A percentile compares a stretch with the other conserved stretches of the same genome.
phyloP scores from a whole-genome alignment of 768 basidiomycete genomes.

The Pseudohyphozyma bogoriensis region DNA sequence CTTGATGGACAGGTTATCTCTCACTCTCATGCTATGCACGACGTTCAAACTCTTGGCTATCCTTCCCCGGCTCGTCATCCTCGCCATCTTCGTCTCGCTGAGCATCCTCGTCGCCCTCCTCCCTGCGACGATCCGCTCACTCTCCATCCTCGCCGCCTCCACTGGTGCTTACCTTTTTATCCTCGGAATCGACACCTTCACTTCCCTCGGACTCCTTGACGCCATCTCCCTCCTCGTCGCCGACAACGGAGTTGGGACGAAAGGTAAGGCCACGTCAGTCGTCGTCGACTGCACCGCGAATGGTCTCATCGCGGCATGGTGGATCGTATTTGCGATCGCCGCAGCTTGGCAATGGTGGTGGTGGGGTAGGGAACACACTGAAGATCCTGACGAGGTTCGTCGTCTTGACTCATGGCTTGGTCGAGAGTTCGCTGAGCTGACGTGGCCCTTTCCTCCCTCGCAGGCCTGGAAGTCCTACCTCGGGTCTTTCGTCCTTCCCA shows the following conservation, averaged over 20 bases:
- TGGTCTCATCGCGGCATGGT: conserved; percentile 14
- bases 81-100: not conserved
- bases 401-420: not conserved
- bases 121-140: not conserved
- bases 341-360: conserved; percentile 8
- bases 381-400: conserved; percentile 17
- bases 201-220: conserved; percentile 9
- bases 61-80: conserved; percentile 7
- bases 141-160: not conserved
- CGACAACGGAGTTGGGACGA: not conserved
- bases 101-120: not conserved
- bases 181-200: conserved; percentile 13
- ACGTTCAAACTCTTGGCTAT: not conserved
- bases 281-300: conserved; percentile 4
- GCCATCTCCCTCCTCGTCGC: conserved; percentile 4
- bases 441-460: no score
- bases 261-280: not conserved
- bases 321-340: not conserved
- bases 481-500: not conserved
- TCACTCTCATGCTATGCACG: conserved; percentile 9
- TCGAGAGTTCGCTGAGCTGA: not conserved
- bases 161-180: conserved; percentile 9
- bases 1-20: not conserved
- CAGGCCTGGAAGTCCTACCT: conserved; percentile 24
- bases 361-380: conserved; percentile 4